Percentiles rank a stretch among this genome's conserved stretches.
phyloP scores from a whole-genome alignment of 257 asterid genomes.

The Verbascum thapsus region DNA sequence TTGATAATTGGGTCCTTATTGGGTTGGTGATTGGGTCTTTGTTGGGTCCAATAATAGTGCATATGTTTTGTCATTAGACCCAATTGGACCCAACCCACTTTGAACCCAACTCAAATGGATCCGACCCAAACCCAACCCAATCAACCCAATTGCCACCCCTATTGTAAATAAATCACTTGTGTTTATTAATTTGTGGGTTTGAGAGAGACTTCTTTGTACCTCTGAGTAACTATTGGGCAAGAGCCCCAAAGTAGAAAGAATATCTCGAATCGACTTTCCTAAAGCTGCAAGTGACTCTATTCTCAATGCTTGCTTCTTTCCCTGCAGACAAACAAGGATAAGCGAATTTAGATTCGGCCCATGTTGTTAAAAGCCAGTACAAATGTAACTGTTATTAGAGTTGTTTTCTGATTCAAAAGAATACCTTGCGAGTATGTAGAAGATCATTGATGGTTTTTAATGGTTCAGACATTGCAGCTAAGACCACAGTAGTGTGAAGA shows the following conservation, averaged over 20 bases:
- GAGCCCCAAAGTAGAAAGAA: constrained; percentile 72
- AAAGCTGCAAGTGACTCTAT: constrained; percentile 77
- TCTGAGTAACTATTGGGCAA: constrained; percentile 67
- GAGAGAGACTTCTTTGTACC: constrained; percentile 53
- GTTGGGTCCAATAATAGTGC: too few relatives aligned
- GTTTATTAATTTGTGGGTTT: too few relatives aligned
- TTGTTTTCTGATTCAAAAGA: constrained; percentile 16
- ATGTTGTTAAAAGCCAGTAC: neutral
- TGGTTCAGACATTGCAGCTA: constrained; percentile 97
- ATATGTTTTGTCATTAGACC: too few relatives aligned
- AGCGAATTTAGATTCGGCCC: neutral
- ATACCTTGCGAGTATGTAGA: constrained; percentile 86
- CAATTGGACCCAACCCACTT: too few relatives aligned
- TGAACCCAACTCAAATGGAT: too few relatives aligned
- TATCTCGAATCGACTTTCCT: constrained; percentile 53
- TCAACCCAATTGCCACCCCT: too few relatives aligned
- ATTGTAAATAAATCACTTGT: too few relatives aligned
- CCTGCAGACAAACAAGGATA: constrained; percentile 45
- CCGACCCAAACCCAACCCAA: too few relatives aligned
- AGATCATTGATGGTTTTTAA: constrained; percentile 86
- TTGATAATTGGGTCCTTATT: too few relatives aligned
- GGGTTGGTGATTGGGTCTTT: too few relatives aligned
- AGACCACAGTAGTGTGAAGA: constrained; percentile 80
- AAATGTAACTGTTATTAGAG: neutral
- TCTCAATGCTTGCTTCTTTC: constrained; percentile 81